Evolutionary conservation across 2,329 filamentous ascomycete genomes (phyloP).

Genomic region (Colletotrichum godetiae): DNA sequence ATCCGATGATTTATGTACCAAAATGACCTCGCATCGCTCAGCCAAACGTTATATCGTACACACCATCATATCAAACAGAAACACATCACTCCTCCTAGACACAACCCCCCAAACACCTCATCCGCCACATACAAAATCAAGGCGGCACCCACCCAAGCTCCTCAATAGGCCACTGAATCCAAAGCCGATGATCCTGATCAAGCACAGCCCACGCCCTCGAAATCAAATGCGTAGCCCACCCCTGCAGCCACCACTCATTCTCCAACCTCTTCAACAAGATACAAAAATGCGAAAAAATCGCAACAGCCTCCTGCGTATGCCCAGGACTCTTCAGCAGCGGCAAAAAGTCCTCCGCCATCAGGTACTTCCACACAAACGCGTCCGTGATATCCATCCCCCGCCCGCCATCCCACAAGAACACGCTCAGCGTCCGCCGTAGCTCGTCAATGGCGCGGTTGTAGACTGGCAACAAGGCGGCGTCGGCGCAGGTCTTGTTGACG

Average conservation of each 20-base stretch:
- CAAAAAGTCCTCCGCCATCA: constrained; percentile 48
- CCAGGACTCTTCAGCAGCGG: constrained; percentile 44
- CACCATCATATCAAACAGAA: background rate
- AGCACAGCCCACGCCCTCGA: constrained; percentile 44
- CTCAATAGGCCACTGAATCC: constrained; percentile 45
- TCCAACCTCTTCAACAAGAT: constrained; percentile 46
- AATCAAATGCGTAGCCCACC: constrained; percentile 48
- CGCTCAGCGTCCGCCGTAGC: constrained; percentile 36
- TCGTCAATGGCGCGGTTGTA: constrained; percentile 38
- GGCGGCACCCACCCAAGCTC: constrained; percentile 40
- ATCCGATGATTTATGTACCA: background rate
- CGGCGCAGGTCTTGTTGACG: constrained; percentile 36
- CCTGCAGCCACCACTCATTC: constrained; percentile 51
- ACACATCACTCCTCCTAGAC: too few species aligned
- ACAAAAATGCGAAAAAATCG: constrained; percentile 49
- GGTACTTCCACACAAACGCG: constrained; percentile 53
- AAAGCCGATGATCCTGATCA: constrained; percentile 50
- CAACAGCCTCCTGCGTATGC: constrained; percentile 44
- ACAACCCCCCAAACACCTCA: background rate
- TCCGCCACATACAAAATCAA: background rate
- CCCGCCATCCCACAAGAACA: constrained; percentile 35
- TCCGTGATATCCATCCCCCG: constrained; percentile 48
- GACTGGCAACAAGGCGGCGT: constrained; percentile 36
- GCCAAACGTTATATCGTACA: background rate
- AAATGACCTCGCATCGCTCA: background rate